These are phyloP conservation scores for Fusarium albidum DNA, from an alignment of 2,329 filamentous ascomycete genomes.

Conservation along the genomic window DNA sequence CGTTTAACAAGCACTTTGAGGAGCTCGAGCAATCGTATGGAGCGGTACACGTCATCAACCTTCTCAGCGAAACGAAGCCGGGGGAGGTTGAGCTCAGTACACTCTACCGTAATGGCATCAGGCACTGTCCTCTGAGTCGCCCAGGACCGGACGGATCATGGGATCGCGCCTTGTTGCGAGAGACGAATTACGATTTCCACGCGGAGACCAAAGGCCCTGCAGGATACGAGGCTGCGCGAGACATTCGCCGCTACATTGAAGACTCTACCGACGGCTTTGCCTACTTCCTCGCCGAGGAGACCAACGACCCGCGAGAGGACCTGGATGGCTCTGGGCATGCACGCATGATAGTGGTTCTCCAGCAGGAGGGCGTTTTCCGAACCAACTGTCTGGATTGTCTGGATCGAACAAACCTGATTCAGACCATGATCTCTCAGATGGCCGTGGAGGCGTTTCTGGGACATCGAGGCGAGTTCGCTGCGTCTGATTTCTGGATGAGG, in stretches of 20 bases:
- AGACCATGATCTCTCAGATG: slow-evolving; percentile 95
- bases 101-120: slow-evolving; percentile 81
- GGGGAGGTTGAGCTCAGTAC: slow-evolving; percentile 85
- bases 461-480: slow-evolving; percentile 74
- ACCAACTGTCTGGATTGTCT: slow-evolving; percentile 97
- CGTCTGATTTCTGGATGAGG: slow-evolving; percentile 86
- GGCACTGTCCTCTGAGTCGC: slow-evolving; percentile 74
- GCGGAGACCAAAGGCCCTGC: slow-evolving; percentile 87
- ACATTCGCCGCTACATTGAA: slow-evolving; percentile 81
- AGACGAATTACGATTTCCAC: slow-evolving; percentile 96
- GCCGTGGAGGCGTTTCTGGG: slow-evolving; percentile 84
- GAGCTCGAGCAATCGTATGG: slow-evolving; percentile 88
- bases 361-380: slow-evolving; percentile 94
- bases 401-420: slow-evolving; percentile 94
- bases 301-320: slow-evolving; percentile 60
- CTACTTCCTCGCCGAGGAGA: slow-evolving; percentile 86
- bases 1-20: slow-evolving; percentile 95
- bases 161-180: slow-evolving; percentile 78
- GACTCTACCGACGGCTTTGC: slow-evolving; percentile 85
- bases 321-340: slow-evolving; percentile 47
- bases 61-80: slow-evolving; percentile 88
- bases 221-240: slow-evolving; percentile 90
- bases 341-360: slow-evolving; percentile 74
- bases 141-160: slow-evolving; percentile 60
- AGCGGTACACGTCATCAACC: slow-evolving; percentile 89